Percentiles rank a stretch among this genome's conserved stretches.
Evolutionary conservation across 2,329 filamentous ascomycete species (phyloP).

Genomic region (Exophiala xenobiotica): DNA sequence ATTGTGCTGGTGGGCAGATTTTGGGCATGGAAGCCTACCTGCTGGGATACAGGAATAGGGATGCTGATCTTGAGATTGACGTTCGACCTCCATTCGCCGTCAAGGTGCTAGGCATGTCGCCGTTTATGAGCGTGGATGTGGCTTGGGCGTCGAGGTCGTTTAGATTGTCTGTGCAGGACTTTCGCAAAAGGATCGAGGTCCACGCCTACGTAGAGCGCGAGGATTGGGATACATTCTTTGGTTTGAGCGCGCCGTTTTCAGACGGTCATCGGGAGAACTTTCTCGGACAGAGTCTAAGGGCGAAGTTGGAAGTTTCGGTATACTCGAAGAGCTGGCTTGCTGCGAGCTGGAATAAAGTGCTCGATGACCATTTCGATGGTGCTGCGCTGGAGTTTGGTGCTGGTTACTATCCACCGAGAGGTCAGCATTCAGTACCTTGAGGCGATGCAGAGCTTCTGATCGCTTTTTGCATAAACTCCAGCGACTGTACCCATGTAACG

Average conservation of each 20-base stretch:
- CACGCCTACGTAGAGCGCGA: not conserved
- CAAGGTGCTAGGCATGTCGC: not conserved
- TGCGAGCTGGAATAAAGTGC: not conserved
- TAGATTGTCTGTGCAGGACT: not conserved
- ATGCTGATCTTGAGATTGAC: not conserved
- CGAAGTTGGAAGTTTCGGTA: not conserved
- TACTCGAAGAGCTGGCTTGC: not conserved
- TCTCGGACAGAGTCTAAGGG: not conserved
- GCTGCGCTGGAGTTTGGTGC: not conserved
- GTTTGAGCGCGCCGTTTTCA: not conserved
- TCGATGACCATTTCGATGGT: not conserved
- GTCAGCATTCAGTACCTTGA: conserved; percentile 12
- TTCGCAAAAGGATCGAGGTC: not conserved
- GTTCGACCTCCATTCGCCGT: not conserved
- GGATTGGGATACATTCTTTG: not conserved
- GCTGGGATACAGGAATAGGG: not conserved
- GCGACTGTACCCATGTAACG: no score
- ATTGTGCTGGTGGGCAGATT: conserved; percentile 4
- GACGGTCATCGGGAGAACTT: not conserved
- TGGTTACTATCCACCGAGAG: not conserved
- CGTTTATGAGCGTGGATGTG: not conserved
- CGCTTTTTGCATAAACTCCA: no score
- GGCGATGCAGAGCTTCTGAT: no score
- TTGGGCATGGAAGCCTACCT: conserved; percentile 4
- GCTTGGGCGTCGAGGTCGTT: not conserved